Percentiles rank a stretch among this genome's conserved stretches.
These are phyloP conservation scores for Linum usitatissimum DNA, from an alignment of 345 rosid species.

Conservation along the genomic window DNA sequence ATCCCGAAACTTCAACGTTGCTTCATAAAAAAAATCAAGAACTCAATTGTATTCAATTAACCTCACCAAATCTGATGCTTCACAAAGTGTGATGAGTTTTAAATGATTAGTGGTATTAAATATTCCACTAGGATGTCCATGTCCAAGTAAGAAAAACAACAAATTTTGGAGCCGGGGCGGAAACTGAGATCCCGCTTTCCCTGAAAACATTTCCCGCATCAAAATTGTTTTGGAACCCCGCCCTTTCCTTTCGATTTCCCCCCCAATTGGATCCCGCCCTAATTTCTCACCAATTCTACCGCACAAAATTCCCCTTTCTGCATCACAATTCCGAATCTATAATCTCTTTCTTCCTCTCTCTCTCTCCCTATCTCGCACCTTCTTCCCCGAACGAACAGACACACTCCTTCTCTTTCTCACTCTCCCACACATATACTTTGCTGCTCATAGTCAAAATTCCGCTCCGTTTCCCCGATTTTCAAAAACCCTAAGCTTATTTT, in stretches of 20 bases:
- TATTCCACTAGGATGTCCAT: no score
- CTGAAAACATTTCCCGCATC: neutral
- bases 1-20: no score
- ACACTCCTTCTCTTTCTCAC: neutral
- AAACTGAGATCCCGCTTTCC: slow-evolving; percentile 1
- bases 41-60: no score
- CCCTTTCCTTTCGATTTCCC: neutral
- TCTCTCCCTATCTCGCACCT: no score
- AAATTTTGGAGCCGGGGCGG: neutral
- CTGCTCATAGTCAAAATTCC: neutral
- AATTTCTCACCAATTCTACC: slow-evolving; percentile 11
- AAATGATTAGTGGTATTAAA: no score
- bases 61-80: no score
- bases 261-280: neutral
- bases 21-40: no score
- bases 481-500: slow-evolving; percentile 10
- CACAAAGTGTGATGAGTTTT: no score
- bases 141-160: no score
- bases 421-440: slow-evolving; percentile 6
- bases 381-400: neutral
- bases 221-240: neutral
- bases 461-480: neutral
- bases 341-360: slow-evolving; percentile 2
- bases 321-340: neutral
- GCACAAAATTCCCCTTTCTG: slow-evolving; percentile 17